Evolutionary conservation across 495 filamentous ascomycete genomes (phyloP).

Genomic region (Aspergillus cavernicola): DNA sequence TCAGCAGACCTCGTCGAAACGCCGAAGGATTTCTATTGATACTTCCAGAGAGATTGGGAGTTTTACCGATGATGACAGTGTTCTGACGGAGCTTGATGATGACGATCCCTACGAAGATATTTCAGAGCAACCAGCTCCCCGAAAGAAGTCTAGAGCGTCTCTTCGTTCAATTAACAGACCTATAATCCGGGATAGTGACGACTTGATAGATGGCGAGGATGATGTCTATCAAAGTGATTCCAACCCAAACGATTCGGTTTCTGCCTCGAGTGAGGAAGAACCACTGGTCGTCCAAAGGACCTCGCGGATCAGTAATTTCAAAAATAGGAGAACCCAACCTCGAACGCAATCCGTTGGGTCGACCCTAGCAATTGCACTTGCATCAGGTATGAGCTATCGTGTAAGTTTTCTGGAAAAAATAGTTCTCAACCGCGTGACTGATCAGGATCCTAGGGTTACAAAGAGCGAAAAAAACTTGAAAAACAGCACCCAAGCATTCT

Average conservation of each 20-base stretch:
- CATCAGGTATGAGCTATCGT: constrained; percentile 25
- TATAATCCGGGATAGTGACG: constrained; percentile 8
- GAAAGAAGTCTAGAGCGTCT: constrained; percentile 16
- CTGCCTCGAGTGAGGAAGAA: constrained; percentile 12
- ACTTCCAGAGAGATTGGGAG: constrained; percentile 4
- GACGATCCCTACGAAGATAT: constrained; percentile 15
- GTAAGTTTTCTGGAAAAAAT: constrained; percentile 22
- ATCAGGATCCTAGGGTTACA: constrained; percentile 26
- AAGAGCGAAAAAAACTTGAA: constrained; percentile 65
- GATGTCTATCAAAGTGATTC: constrained; percentile 12
- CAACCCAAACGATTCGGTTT: constrained; percentile 3
- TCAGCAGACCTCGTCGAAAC: constrained; percentile 23
- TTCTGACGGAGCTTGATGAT: constrained; percentile 21
- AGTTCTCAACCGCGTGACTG: not conserved
- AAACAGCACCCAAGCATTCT: constrained; percentile 68
- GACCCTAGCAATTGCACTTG: not conserved
- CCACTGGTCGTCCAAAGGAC: not conserved
- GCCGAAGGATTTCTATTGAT: constrained; percentile 22
- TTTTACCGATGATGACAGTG: constrained; percentile 11
- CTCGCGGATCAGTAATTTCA: not conserved
- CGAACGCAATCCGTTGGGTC: not conserved
- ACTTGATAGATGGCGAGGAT: constrained; percentile 5
- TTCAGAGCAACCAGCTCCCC: constrained; percentile 8
- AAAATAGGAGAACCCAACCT: not conserved
- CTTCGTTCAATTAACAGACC: constrained; percentile 1